A percentile compares a stretch with the other conserved stretches of the same genome.
These are phyloP conservation scores for Biscogniauxia marginata DNA, from an alignment of 2,329 filamentous ascomycete species.

Conservation along the genomic window DNA sequence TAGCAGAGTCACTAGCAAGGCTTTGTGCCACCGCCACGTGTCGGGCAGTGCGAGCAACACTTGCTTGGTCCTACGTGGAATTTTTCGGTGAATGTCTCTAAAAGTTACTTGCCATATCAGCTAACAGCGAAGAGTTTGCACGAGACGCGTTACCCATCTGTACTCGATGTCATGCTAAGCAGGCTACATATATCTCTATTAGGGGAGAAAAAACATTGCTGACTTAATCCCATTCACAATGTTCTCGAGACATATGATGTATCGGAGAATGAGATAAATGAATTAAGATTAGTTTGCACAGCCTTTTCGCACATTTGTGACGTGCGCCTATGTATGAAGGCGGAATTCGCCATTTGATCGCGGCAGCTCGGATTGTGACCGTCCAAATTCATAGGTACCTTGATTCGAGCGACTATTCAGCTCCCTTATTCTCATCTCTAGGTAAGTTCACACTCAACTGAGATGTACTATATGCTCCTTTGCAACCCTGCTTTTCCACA, in stretches of 20 bases:
- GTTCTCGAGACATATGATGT: no score
- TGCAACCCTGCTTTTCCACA: slow-evolving; percentile 3
- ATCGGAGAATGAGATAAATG: no score
- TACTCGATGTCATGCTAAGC: not conserved
- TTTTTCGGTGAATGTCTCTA: not conserved
- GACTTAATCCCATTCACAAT: no score
- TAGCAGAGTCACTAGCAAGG: no score
- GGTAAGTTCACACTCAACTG: not conserved
- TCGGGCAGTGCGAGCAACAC: not conserved
- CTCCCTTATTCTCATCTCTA: not conserved
- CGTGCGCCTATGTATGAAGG: not conserved
- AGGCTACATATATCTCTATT: not conserved
- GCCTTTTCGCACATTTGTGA: no score
- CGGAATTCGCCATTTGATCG: not conserved
- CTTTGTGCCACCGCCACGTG: not conserved
- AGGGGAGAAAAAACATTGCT: no score
- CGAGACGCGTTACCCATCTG: not conserved
- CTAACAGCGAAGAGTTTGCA: not conserved
- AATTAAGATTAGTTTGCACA: no score
- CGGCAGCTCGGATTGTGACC: not conserved
- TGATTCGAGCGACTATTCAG: not conserved
- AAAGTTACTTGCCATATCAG: not conserved
- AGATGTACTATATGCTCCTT: not conserved
- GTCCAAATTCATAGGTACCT: not conserved
- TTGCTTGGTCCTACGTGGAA: not conserved